Base-by-base conservation (phyloP, 2,329 filamentous ascomycete species). In the Davidsoniella australis region DNA sequence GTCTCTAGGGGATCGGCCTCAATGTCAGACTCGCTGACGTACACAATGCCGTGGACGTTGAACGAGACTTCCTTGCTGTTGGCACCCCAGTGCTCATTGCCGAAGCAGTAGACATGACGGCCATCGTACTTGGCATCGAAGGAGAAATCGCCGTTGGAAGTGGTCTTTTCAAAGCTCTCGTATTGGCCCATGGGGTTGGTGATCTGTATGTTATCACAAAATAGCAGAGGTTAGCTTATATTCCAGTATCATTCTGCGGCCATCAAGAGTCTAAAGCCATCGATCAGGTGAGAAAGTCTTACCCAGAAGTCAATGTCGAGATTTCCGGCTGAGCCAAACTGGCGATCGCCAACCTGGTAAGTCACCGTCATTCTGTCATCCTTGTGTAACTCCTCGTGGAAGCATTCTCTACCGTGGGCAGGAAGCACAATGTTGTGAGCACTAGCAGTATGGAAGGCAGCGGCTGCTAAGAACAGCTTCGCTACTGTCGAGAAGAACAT, bases 291-390 rank as follows among this genome's bases (percentile, higher is more conserved):
- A 3, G 24, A 8, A 14, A 36, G 17, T 9, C 53, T 57, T 78
- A 96, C 91, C 87, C 87, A 96, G 64, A 98, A 98, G 66, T 98
- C 91, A 61, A 98, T 82, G 58, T 96, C 88, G 53, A 98, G 71
- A 62, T 95, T 96, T 33, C 89, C 89, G 51, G 87, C 88, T 47
- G 84, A 85, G 47, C 89, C 89, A 66, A 94, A 95, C 64, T 98
- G 91, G 57, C 89, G 74, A 64, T 98, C 91, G 62, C 91, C 91
- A 52, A 96, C 89, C 70, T 96, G 91, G 73, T 93, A 98, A 26
- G 88, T 94, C 53, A 98, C 88, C 7, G 87, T 95, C 91, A 98
- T 98, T 67, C 82, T 85, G 71, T 98, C 91, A 66, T 94, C 91
- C 64, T 75, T 78, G 71, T 94, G 89, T 53, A 98, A 78, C 58